These are phyloP conservation scores for Jimgerdemannia flammicorona DNA, from an alignment of 192 early-diverging fungal species.

Conservation along the genomic window DNA sequence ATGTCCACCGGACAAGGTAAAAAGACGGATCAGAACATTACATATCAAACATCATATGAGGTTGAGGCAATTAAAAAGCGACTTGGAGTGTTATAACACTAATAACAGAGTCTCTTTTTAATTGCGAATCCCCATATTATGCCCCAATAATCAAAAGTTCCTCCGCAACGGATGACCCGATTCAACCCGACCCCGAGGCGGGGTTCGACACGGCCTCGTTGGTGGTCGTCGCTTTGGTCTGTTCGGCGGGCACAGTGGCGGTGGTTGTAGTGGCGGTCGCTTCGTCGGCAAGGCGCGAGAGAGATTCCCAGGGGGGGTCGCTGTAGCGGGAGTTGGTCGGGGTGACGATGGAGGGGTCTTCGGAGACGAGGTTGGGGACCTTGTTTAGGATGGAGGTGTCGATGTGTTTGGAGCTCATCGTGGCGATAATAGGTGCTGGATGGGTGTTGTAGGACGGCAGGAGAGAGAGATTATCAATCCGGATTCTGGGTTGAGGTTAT, in stretches of 20 bases:
- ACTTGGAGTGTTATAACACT: too few species aligned
- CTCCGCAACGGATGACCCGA: too few species aligned
- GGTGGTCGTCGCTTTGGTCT: not conserved
- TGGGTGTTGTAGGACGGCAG: not conserved
- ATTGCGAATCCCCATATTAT: too few species aligned
- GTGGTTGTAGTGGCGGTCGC: not conserved
- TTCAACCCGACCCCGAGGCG: too few species aligned
- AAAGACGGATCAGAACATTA: too few species aligned
- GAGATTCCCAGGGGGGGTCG: conserved; percentile 9
- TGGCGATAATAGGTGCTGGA: conserved; percentile 1
- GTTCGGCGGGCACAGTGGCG: not conserved
- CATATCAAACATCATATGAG: too few species aligned
- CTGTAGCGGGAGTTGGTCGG: conserved; percentile 14
- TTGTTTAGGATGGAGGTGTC: not conserved
- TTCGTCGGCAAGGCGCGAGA: not conserved
- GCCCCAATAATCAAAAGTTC: too few species aligned
- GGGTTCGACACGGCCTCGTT: not conserved
- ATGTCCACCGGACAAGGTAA: too few species aligned
- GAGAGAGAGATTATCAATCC: not conserved
- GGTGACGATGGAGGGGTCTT: conserved; percentile 16
- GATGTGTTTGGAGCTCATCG: not conserved
- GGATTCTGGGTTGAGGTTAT: not conserved
- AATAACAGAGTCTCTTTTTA: too few species aligned
- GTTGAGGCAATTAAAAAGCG: too few species aligned
- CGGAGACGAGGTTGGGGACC: conserved; percentile 16